Evolutionary conservation across 2,329 filamentous ascomycete species (phyloP), one percentile per base, ranked within the genome.

Genomic region (Colletotrichum incanum): DNA sequence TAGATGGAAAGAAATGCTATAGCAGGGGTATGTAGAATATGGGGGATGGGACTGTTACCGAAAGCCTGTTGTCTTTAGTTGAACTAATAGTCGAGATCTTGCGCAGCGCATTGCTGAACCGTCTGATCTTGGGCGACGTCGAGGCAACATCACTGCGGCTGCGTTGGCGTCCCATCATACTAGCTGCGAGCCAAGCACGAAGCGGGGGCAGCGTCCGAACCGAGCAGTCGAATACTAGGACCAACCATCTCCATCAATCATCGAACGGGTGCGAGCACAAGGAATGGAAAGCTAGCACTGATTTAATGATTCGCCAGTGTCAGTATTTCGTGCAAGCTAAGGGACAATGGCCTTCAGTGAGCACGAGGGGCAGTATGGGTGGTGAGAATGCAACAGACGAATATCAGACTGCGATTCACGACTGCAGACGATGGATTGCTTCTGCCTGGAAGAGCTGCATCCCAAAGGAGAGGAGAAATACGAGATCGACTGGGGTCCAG

Each of bases 401-500:
- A n/a, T 28, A 56, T 50, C 34, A 50, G 60, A 43, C 41, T 26
- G 66, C 54, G 60, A 58, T 69, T 69, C 54, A 60, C 54, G 47
- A 9, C 16, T n/a, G 43, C 63, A 43, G 54, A 12, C n/a, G 55
- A 26, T 31, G 28, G 37, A 34, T n/a, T 39, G 47, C 43, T 60
- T 65, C 54, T 66, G 54, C 67, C 67, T 65, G n/a, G 50, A 50
- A 9, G 26, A 50, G 26, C 31, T 56, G 43, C 34, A 39, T 50
- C 47, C 49, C 8, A 23, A 34, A 20, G 5, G 26, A 39, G 18
- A 16, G 23, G 23, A 49, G 23, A 41, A 65, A 50, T 65, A 59
- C 61, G 67, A 65, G 61, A 55, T 28, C 50, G 50, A 20, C 34
- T 66, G 28, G n/a, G n/a, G 65, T 9, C 39, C 43, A 50, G 8